phyloP scores from a whole-genome alignment of 140 eudicot genomes.

The Anethum foeniculum region DNA sequence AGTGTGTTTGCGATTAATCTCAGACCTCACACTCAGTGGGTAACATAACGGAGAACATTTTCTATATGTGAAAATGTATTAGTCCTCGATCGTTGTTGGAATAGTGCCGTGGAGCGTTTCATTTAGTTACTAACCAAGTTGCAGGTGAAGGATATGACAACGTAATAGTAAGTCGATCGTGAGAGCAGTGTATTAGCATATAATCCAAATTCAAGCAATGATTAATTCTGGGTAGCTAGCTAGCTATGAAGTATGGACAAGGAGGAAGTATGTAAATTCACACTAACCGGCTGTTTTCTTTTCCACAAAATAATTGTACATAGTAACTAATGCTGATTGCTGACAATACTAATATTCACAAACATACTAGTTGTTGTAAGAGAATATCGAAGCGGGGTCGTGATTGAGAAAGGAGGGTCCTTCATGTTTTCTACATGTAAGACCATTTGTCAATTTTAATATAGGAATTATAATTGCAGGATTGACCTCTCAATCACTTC shows the following conservation, averaged over 20 bases:
- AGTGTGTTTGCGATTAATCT: no score
- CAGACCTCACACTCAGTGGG: no score
- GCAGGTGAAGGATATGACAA: not conserved
- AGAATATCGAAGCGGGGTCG: not conserved
- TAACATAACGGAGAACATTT: no score
- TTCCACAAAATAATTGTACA: not conserved
- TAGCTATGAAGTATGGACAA: not conserved
- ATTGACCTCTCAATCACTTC: not conserved
- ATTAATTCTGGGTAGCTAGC: not conserved
- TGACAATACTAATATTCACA: not conserved
- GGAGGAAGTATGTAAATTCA: not conserved
- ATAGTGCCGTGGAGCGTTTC: no score
- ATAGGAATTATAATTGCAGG: not conserved
- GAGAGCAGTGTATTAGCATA: not conserved
- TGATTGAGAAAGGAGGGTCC: not conserved
- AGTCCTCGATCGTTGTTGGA: no score
- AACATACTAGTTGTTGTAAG: not conserved
- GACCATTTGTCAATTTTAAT: not conserved
- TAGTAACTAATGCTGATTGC: not conserved
- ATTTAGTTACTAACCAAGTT: not conserved
- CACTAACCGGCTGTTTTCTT: not conserved
- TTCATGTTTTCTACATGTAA: not conserved
- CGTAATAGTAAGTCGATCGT: not conserved
- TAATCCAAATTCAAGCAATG: slow-evolving; percentile 1
- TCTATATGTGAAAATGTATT: no score